phyloP scores from a whole-genome alignment of 257 asterid species.

The Nicotiana tomentosiformis region DNA sequence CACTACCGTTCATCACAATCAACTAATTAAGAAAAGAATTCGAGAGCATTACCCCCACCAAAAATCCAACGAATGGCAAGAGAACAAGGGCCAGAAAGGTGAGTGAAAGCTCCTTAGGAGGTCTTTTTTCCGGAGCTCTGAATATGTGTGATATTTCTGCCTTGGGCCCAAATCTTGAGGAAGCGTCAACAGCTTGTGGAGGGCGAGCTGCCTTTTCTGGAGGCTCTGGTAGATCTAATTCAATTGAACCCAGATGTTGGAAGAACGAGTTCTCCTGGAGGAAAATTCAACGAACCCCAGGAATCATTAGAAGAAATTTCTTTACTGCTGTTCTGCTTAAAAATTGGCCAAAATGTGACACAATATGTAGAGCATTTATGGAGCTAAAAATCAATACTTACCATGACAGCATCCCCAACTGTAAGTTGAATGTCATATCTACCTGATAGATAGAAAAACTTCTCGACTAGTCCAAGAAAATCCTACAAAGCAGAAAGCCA shows the following conservation, averaged over 20 bases:
- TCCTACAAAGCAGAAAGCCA: conserved; percentile 54
- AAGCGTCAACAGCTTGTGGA: conserved; percentile 57
- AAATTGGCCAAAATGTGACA: conserved; percentile 6
- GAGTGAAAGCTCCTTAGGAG: conserved; percentile 75
- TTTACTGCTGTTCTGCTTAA: conserved; percentile 4
- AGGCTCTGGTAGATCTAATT: conserved; percentile 87
- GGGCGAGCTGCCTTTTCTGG: conserved; percentile 93
- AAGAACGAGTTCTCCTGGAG: conserved; percentile 93
- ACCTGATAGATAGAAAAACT: conserved; percentile 82
- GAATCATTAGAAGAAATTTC: not conserved
- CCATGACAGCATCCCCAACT: conserved; percentile 90
- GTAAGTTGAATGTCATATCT: conserved; percentile 78
- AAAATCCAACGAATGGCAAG: conserved; percentile 76
- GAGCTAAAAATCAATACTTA: conserved; percentile 30
- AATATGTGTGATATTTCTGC: conserved; percentile 87
- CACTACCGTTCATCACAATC: not conserved
- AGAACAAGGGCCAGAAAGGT: conserved; percentile 72
- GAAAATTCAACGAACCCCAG: conserved; percentile 52
- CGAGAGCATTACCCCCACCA: conserved; percentile 62
- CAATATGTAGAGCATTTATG: conserved; percentile 7
- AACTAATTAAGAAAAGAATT: not conserved
- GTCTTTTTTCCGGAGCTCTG: conserved; percentile 82
- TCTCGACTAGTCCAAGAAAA: conserved; percentile 95
- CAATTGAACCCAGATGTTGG: conserved; percentile 66
- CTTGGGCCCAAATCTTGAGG: conserved; percentile 81